A percentile compares a stretch with the other conserved stretches of the same genome.
These are phyloP conservation scores for Neofusicoccum kwambonambiense DNA, from an alignment of 2,329 filamentous ascomycete genomes.

Conservation along the genomic window DNA sequence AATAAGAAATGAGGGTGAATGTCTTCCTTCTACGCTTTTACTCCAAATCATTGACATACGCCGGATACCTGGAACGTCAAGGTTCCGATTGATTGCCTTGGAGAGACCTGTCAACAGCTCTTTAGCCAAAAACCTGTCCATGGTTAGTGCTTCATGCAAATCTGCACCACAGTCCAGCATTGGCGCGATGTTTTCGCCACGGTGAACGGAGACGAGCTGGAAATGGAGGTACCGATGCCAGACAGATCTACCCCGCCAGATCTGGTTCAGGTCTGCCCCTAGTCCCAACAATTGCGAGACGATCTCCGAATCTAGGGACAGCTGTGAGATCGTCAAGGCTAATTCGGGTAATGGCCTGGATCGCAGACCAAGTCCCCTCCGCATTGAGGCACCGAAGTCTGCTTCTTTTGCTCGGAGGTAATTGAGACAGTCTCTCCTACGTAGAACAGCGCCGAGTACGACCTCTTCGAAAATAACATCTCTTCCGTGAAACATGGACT, in stretches of 20 bases:
- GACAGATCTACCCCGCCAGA: background rate
- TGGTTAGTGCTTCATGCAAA: background rate
- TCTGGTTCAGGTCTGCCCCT: background rate
- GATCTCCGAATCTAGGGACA: too few species aligned
- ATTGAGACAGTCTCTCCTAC: background rate
- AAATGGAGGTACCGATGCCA: background rate
- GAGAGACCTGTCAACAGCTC: too few species aligned
- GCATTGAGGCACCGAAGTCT: too few species aligned
- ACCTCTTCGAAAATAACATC: too few species aligned
- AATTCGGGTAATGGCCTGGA: background rate
- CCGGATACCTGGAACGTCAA: background rate
- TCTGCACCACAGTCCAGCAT: background rate
- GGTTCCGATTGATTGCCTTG: background rate
- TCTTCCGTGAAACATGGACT: too few species aligned
- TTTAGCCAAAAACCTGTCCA: background rate
- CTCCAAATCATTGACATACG: background rate
- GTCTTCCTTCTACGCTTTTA: background rate
- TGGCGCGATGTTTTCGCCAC: background rate
- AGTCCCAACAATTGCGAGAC: background rate
- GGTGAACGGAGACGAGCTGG: too few species aligned
- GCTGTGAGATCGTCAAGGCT: background rate
- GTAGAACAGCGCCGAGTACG: too few species aligned
- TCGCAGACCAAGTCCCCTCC: background rate
- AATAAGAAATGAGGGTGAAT: background rate
- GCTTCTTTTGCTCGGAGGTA: background rate